Conservation (phyloP, 2,329 filamentous ascomycete genomes). For the Apiospora rasikravindrae region DNA sequence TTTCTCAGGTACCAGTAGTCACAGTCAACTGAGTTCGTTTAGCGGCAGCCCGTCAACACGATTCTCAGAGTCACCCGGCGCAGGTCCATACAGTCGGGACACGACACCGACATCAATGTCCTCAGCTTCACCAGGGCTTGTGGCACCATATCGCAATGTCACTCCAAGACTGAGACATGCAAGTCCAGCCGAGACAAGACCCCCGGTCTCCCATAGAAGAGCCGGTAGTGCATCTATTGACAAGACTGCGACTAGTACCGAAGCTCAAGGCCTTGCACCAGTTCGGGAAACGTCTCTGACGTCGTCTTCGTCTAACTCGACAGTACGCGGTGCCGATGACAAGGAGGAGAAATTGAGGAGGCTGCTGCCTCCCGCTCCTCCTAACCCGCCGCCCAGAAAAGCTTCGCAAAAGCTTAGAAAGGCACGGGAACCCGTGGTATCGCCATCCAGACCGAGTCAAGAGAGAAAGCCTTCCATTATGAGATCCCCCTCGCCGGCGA, state of each 20-base stretch:
- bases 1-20: slow-evolving; percentile 62
- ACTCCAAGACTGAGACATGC: slow-evolving; percentile 56
- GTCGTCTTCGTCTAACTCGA: slow-evolving; percentile 76
- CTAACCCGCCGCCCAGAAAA: slow-evolving; percentile 66
- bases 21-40: slow-evolving; percentile 58
- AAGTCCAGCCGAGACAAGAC: slow-evolving; percentile 61
- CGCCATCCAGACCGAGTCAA: slow-evolving; percentile 45
- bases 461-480: slow-evolving; percentile 36
- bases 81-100: slow-evolving; percentile 74
- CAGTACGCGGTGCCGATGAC: slow-evolving; percentile 56
- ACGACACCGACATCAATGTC: slow-evolving; percentile 81
- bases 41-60: slow-evolving; percentile 77
- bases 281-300: slow-evolving; percentile 69
- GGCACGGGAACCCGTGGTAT: slow-evolving; percentile 43
- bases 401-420: slow-evolving; percentile 62
- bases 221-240: slow-evolving; percentile 61
- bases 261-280: slow-evolving; percentile 64
- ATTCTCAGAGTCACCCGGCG: slow-evolving; percentile 74
- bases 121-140: slow-evolving; percentile 72
- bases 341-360: slow-evolving; percentile 52
- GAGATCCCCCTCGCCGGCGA: slow-evolving; percentile 41
- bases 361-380: slow-evolving; percentile 53
- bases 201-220: slow-evolving; percentile 64
- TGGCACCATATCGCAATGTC: slow-evolving; percentile 53
- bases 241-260: slow-evolving; percentile 48